Base-by-base conservation (phyloP, 345 rosid species). In the Pistacia integerrima region DNA sequence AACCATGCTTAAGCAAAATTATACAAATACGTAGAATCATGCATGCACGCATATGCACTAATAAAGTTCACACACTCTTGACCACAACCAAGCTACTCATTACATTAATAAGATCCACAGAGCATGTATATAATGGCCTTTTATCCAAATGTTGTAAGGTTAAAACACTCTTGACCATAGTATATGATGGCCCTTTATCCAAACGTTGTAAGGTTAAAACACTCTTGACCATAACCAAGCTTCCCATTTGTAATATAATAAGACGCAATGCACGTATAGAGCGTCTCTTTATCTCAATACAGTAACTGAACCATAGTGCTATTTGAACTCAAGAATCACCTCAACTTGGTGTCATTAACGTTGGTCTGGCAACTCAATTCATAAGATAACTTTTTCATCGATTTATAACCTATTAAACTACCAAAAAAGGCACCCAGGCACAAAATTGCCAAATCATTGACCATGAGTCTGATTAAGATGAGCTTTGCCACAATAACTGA, bases 1-100 rank as follows among this genome's bases (percentile, higher is more conserved):
- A 68, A 68, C 59, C 16, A 8, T 38, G 68, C 49, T 16, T 38
- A 38, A 64, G 69, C 51, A 65, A 65, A 65, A 7, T 65, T 10
- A 38, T 28, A 28, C 54, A 30, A 22, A 51, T 7, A 68, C 3
- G 17, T 25, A 67, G 1, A 17, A 13, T 57, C n/a, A 7, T 41
- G 51, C 2, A 35, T 17, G 17, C 61, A 70, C 7, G 41, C 30
- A 10, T 9, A 41, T 41, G 1, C 46, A 8, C 9, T 5, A 41
- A 41, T 41, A 1, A 41, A 41, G 9, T 41, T 41, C 7, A 41
- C 8, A 7, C 46, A 41, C 1, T 41, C 46, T 7, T 41, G 46
- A 41, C 46, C 9, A 30, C 51, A 68, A 51, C 30, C 36, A 68
- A 68, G 57, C 16, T 49, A 49, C 72, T 11, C 28, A 68, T 48